phyloP scores from a whole-genome alignment of 352 stramenopile species.

The Pythium brassicae region DNA sequence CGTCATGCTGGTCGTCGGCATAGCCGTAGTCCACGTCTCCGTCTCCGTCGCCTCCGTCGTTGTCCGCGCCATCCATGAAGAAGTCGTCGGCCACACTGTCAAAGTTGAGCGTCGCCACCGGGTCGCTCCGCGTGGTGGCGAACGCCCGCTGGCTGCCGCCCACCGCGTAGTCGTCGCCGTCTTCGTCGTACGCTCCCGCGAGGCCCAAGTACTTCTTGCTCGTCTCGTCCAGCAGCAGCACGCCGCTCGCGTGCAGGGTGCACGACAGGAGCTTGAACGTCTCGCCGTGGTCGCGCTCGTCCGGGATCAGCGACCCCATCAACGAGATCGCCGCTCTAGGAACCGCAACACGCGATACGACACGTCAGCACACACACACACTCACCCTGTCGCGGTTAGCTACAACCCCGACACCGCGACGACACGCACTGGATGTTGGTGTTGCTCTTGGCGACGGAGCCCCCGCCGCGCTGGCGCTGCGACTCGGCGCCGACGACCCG shows the following conservation, averaged over 20 bases:
- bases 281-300: constrained; percentile 75
- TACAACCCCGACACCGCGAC: too few relatives aligned
- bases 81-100: constrained; percentile 25
- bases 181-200: constrained; percentile 8
- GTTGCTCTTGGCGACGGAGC: constrained; percentile 32
- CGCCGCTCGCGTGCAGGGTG: constrained; percentile 60
- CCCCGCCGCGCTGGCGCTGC: constrained; percentile 15
- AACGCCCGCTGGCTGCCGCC: constrained; percentile 5
- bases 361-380: too few relatives aligned
- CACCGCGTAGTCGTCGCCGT: constrained; percentile 14
- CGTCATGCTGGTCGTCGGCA: too few relatives aligned
- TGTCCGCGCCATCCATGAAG: constrained; percentile 27
- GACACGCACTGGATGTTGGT: constrained; percentile 59
- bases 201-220: constrained; percentile 65
- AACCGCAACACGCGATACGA: background rate
- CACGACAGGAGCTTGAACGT: constrained; percentile 85
- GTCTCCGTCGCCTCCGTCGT: constrained; percentile 19
- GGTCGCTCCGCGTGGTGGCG: constrained; percentile 5
- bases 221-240: constrained; percentile 73
- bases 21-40: constrained; percentile 16
- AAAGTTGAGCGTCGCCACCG: constrained; percentile 35
- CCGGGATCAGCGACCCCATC: constrained; percentile 75
- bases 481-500: constrained; percentile 15
- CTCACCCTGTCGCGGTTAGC: too few relatives aligned
- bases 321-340: constrained; percentile 64